Conservation (phyloP, 1,139 yeast genomes). For the Lipomyces yarrowii region DNA sequence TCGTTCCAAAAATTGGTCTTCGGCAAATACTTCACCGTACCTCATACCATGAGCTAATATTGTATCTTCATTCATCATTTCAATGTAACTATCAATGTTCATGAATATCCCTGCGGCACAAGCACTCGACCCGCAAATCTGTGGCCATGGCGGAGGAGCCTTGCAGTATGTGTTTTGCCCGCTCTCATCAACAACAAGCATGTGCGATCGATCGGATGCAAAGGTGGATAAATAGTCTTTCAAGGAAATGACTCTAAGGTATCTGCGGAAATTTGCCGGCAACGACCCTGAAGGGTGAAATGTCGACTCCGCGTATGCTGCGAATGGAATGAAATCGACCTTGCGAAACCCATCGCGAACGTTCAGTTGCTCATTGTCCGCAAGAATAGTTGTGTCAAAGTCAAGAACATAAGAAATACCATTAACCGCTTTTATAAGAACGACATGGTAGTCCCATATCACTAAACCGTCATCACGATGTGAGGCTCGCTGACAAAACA, state of each 20-base stretch:
- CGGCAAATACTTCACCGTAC: conserved; percentile 1
- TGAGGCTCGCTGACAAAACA: conserved; percentile 11
- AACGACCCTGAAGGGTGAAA: conserved; percentile 3
- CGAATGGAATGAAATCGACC: conserved; percentile 3
- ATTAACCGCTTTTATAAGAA: not conserved
- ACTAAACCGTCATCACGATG: conserved; percentile 4
- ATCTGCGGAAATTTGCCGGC: not conserved
- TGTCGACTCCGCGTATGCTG: conserved; percentile 3
- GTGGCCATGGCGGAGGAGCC: conserved; percentile 5
- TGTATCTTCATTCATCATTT: not conserved
- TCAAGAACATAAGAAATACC: conserved; percentile 7
- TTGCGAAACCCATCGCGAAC: conserved; percentile 1
- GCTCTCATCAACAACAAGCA: conserved; percentile 6
- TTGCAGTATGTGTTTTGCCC: not conserved
- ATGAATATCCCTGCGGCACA: not conserved
- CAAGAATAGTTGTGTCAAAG: conserved; percentile 10
- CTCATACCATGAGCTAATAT: not conserved
- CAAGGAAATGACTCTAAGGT: conserved; percentile 10
- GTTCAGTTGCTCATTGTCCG: not conserved
- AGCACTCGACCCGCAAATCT: conserved; percentile 1
- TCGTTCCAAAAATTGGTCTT: conserved; percentile 1
- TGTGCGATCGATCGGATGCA: conserved; percentile 27
- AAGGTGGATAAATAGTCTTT: conserved; percentile 6
- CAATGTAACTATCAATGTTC: conserved; percentile 1
- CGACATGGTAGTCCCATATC: conserved; percentile 28